A percentile compares a stretch with the other conserved stretches of the same genome.
Evolutionary conservation across 208 protist genomes (phyloP).

Genomic region (Crithidia sp.): DNA sequence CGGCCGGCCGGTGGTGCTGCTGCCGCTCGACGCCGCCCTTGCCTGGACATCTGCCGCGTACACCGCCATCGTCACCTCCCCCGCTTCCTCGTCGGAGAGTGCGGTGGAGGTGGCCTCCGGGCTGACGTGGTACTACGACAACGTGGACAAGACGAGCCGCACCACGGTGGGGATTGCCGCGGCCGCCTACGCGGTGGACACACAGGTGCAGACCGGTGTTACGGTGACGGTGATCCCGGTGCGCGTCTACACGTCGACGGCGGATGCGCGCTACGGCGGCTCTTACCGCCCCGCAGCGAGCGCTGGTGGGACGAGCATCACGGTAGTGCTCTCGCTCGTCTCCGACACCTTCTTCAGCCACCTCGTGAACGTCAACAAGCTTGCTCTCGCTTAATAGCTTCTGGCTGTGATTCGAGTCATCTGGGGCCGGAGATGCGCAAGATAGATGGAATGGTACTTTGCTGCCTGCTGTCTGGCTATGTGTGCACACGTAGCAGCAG

Average conservation of each 20-base stretch:
- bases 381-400: constrained; percentile 12
- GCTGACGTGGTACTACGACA: constrained; percentile 43
- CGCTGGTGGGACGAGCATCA: constrained; percentile 22
- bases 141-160: constrained; percentile 23
- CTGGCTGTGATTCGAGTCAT: too few species aligned
- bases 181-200: constrained; percentile 26
- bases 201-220: constrained; percentile 13
- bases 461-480: too few species aligned
- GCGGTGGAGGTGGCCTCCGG: constrained; percentile 24
- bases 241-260: constrained; percentile 28
- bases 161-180: constrained; percentile 36
- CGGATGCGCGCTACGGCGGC: constrained; percentile 1
- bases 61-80: constrained; percentile 31
- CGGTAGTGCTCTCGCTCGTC: constrained; percentile 40
- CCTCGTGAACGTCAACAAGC: constrained; percentile 34
- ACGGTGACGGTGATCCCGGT: constrained; percentile 35
- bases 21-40: constrained; percentile 51
- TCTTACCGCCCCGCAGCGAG: constrained; percentile 38
- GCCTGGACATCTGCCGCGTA: constrained; percentile 49
- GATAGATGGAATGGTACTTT: too few species aligned
- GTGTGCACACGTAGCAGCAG: too few species aligned
- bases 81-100: constrained; percentile 3
- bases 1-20: constrained; percentile 50
- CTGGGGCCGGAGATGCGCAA: too few species aligned
- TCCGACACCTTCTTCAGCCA: constrained; percentile 43